Evolutionary conservation across 768 basidiomycete genomes (phyloP).

Genomic region (Tricholoma matsutake): DNA sequence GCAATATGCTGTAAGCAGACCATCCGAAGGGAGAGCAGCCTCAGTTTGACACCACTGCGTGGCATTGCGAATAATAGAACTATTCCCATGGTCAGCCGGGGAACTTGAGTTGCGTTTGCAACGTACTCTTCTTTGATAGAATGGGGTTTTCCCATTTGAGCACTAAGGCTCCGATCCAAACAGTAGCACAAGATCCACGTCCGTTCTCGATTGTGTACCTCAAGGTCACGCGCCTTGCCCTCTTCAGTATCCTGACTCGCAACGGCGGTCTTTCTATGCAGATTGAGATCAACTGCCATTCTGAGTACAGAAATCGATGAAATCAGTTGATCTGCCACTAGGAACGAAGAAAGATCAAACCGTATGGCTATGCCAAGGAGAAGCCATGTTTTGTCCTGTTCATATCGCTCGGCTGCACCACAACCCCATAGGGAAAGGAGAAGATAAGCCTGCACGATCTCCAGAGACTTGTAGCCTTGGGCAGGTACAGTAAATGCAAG

Average conservation of each 20-base stretch:
- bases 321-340: background rate
- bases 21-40: conserved; percentile 60
- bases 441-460: conserved; percentile 94
- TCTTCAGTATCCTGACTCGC: conserved; percentile 70
- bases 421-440: conserved; percentile 88
- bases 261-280: conserved; percentile 81
- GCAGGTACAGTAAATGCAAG: conserved; percentile 87
- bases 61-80: conserved; percentile 85
- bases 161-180: conserved; percentile 85
- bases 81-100: conserved; percentile 27
- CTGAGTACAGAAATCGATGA: conserved; percentile 33
- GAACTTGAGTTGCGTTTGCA: background rate
- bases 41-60: conserved; percentile 70
- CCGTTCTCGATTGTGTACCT: conserved; percentile 92
- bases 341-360: conserved; percentile 33
- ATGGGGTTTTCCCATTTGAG: conserved; percentile 97
- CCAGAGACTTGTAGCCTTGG: conserved; percentile 86
- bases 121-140: conserved; percentile 91
- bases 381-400: conserved; percentile 94
- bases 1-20: conserved; percentile 70
- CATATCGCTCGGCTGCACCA: conserved; percentile 93
- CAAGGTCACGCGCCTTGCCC: conserved; percentile 70
- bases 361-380: conserved; percentile 83
- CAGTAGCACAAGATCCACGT: conserved; percentile 90
- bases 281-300: conserved; percentile 94